These are phyloP conservation scores for Colletotrichum costaricense DNA, from an alignment of 2,329 filamentous ascomycete genomes.

Conservation along the genomic window DNA sequence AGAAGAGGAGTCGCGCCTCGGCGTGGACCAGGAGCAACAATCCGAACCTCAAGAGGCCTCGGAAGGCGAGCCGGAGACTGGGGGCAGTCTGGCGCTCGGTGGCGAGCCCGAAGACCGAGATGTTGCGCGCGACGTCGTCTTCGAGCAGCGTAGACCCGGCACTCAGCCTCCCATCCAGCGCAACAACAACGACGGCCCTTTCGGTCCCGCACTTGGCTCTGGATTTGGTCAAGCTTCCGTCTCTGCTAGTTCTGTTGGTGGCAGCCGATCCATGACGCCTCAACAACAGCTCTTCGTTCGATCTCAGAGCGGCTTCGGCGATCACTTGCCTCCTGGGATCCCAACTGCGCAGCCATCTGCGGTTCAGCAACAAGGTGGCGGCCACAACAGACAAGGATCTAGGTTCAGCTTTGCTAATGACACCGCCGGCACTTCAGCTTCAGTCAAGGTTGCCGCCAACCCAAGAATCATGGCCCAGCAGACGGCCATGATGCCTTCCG, in stretches of 20 bases:
- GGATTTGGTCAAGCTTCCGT: conserved; percentile 61
- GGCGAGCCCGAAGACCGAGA: conserved; percentile 91
- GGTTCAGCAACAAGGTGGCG: conserved; percentile 69
- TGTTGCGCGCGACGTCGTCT: conserved; percentile 58
- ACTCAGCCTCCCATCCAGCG: conserved; percentile 85
- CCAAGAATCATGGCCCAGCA: conserved; percentile 86
- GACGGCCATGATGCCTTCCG: conserved; percentile 84
- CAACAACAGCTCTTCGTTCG: conserved; percentile 80
- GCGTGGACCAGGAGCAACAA: conserved; percentile 60
- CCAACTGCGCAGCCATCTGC: conserved; percentile 61
- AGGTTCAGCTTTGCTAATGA: conserved; percentile 91
- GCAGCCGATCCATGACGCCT: conserved; percentile 80
- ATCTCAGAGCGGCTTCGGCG: conserved; percentile 68
- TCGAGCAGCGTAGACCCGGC: conserved; percentile 71
- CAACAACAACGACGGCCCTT: conserved; percentile 62
- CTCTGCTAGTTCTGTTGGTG: conserved; percentile 66
- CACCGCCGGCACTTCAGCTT: conserved; percentile 67
- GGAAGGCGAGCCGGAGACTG: conserved; percentile 84
- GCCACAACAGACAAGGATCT: conserved; percentile 85
- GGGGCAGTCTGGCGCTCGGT: conserved; percentile 86
- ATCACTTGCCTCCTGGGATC: conserved; percentile 70
- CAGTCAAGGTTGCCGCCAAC: conserved; percentile 82
- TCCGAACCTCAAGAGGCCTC: conserved; percentile 58
- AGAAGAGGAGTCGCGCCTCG: conserved; percentile 69
- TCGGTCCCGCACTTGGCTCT: conserved; percentile 63